Base-by-base conservation (phyloP, 345 rosid species). In the Salix koriyanagi region DNA sequence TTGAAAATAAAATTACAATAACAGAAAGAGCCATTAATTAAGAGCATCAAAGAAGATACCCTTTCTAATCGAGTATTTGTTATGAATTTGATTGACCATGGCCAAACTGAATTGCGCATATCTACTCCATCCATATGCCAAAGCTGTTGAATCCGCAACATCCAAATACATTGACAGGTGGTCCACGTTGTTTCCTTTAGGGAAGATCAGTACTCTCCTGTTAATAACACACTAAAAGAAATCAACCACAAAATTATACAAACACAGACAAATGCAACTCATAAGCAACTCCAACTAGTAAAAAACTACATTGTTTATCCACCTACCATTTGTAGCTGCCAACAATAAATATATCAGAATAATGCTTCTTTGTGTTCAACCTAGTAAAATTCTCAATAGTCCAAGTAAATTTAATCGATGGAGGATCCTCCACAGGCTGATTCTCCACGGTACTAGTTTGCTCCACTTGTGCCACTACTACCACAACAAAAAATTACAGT, bases 111-210 rank as follows among this genome's bases (percentile, higher is more conserved):
- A 96, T 79, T 93, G 98, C 6, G 97, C 92, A 36, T 87, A 92
- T 88, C 98, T 90, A 87, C 91, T 91, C 99, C 99, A 96, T 39
- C 94, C 98, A 64, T 93, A 90, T 1, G 98, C 94, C 87, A 93
- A 87, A 42, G 84, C 86, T 34, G 85, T 69, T 28, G 98, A 85
- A 84, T 96, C 99, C 19, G 97, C 90, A 84, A 96, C 97, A 87
- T 96, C 97, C 87, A 96, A 84, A 82, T 96, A 96, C 97, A 95
- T 90, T 54, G 98, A 95, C 86, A 95, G 86, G 80, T 88, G 93
- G 74, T 91, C 97, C 79, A 93, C 97, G 77, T 91, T 92, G 87
- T 93, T 92, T 76, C 98, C 98, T 80, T 91, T 92, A 7, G 98
- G 97, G 76, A 93, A 93, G 62, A 88, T 85, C 72, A 93, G 91